Evolutionary conservation across 129 eudicot genomes (phyloP), one percentile per base, ranked within the genome.

Genomic region (Flaveria trinervia): DNA sequence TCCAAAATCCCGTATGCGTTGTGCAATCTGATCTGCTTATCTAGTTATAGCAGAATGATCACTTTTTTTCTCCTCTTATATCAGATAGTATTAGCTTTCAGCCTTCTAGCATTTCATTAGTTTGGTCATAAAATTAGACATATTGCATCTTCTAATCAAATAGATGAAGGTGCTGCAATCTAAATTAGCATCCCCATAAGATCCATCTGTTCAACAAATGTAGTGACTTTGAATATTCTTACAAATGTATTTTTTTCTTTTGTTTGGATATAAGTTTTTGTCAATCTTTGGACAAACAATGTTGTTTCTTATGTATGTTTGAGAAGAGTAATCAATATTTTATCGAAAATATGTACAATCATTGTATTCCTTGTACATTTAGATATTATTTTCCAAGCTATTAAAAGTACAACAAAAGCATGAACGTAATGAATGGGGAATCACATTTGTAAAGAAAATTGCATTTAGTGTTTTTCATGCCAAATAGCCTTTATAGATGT

Each of bases 391-490:
- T 64, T 62, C 18, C 18, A 26, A 10, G 6, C n/a, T 30, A 17
- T 10, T 26, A 49, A 28, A 28, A 16, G 7, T 46, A 33, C 9
- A 57, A 28, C 33, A 28, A 4, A 28, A 41, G 43, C 15, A 36
- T 46, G 16, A 17, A 3, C 9, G 39, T 39, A 76, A 65, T 51
- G 55, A 76, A 76, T 3, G 28, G 51, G 64, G 36, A 36, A 30
- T 62, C 65, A 65, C n/a, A 20, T 51, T 18, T 55, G 11, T 55
- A 55, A 55, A 17, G 62, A 60, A 43, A 43, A 5, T 26, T 12
- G 46, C 61, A 68, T 59, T 66, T 33, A 9, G 51, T 66, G 43
- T 76, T 48, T 11, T 76, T 43, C 15, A 65, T 36, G 44, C 25
- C 20, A 36, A 39, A 11, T 15, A 15, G 26, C 67, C 25, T 23